Conservation (phyloP, 495 filamentous ascomycete genomes). For the Acidiella bohemica region DNA sequence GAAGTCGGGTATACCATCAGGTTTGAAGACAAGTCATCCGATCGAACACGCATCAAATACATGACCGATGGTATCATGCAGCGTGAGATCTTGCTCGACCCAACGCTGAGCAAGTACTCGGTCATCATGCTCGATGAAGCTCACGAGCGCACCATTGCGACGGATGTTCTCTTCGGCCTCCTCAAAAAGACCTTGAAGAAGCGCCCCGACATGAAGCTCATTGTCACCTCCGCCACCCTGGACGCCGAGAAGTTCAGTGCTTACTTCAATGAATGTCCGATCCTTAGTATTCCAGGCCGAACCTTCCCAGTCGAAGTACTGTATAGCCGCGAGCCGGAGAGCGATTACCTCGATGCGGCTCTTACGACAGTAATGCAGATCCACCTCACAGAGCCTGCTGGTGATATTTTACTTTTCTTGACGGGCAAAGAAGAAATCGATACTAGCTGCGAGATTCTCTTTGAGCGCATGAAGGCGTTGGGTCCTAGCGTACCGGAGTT, state of each 20-base stretch:
- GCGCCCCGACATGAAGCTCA: constrained; percentile 78
- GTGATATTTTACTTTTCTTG: constrained; percentile 91
- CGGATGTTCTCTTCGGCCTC: constrained; percentile 90
- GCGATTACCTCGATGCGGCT: constrained; percentile 92
- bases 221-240: constrained; percentile 89
- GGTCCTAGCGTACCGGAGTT: constrained; percentile 85
- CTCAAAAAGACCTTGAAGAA: constrained; percentile 87
- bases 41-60: constrained; percentile 91
- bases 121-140: constrained; percentile 98
- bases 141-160: constrained; percentile 92
- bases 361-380: constrained; percentile 96
- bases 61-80: constrained; percentile 99
- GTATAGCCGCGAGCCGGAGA: constrained; percentile 86
- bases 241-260: constrained; percentile 95
- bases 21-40: constrained; percentile 88
- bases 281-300: constrained; percentile 89
- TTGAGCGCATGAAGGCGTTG: constrained; percentile 90
- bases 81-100: constrained; percentile 83
- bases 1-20: constrained; percentile 97
- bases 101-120: constrained; percentile 72
- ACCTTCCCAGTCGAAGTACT: constrained; percentile 93
- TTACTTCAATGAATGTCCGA: constrained; percentile 89
- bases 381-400: constrained; percentile 76
- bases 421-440: constrained; percentile 99
- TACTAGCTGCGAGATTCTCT: constrained; percentile 80